Evolutionary conservation across 176 grass and related monocot genomes (phyloP).

Genomic region (Aegilops longissima): DNA sequence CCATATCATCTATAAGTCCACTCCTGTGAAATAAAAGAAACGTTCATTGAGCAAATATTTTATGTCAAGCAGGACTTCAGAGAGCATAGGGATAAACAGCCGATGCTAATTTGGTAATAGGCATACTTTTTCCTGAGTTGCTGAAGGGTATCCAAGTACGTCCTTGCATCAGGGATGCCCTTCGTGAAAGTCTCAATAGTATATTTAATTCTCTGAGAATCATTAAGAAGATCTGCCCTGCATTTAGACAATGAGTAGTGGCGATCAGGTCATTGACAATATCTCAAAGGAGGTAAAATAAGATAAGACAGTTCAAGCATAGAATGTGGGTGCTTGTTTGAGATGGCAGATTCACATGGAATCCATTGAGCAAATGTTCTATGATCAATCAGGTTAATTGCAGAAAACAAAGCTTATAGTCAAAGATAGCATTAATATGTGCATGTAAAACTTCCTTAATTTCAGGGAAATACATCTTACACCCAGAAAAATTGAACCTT

Average conservation of each 20-base stretch:
- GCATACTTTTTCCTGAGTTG: conserved; percentile 84
- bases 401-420: background rate
- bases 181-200: conserved; percentile 65
- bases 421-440: background rate
- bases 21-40: conserved; percentile 53
- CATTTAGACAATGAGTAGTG: conserved; percentile 34
- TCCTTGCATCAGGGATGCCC: conserved; percentile 87
- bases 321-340: background rate
- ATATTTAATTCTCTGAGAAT: conserved; percentile 80
- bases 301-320: conserved; percentile 11
- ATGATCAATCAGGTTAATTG: background rate
- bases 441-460: background rate
- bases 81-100: background rate
- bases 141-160: conserved; percentile 81
- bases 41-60: background rate
- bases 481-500: background rate
- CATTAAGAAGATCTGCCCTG: conserved; percentile 79
- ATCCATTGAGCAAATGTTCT: background rate
- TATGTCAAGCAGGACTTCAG: background rate
- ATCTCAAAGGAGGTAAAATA: background rate
- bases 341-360: background rate
- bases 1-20: conserved; percentile 72
- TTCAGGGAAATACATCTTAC: background rate
- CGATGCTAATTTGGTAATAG: background rate
- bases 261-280: background rate